phyloP scores from a whole-genome alignment of 169 alveolate species.

The Plasmodium fragile region DNA sequence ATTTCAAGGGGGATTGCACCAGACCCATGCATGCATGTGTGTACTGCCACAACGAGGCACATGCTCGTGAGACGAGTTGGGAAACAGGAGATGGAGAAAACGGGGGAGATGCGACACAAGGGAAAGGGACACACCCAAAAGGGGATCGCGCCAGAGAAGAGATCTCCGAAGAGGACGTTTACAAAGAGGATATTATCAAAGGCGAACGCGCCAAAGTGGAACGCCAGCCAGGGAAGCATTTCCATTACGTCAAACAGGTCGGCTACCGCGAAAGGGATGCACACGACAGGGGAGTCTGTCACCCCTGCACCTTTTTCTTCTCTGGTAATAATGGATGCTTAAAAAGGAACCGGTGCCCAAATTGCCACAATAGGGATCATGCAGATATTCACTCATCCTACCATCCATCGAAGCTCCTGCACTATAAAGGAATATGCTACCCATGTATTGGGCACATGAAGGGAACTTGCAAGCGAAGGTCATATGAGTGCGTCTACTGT shows the following conservation, averaged over 20 bases:
- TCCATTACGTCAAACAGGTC: not conserved
- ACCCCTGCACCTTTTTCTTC: conserved; percentile 14
- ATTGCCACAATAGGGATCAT: conserved; percentile 23
- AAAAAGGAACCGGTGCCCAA: not conserved
- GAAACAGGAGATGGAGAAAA: not conserved
- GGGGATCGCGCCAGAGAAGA: not conserved
- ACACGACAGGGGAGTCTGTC: conserved; percentile 6
- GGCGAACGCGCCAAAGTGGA: not conserved
- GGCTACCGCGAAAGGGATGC: conserved; percentile 10
- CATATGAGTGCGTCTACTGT: conserved; percentile 18
- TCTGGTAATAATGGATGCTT: conserved; percentile 8
- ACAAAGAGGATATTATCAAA: not conserved
- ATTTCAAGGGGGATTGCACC: conserved; percentile 22
- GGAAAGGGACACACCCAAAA: not conserved
- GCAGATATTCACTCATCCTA: conserved; percentile 26
- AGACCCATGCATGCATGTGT: conserved; percentile 26
- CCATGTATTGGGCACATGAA: conserved; percentile 12
- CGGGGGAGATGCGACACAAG: not conserved
- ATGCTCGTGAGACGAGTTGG: not conserved
- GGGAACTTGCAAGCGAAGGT: conserved; percentile 9
- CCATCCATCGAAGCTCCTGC: conserved; percentile 34
- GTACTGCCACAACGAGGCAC: conserved; percentile 22
- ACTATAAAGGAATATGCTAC: conserved; percentile 15
- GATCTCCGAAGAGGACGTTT: not conserved
- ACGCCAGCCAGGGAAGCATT: not conserved